Conservation (phyloP, 148 eudicot species). For the Selenicereus undatus region DNA sequence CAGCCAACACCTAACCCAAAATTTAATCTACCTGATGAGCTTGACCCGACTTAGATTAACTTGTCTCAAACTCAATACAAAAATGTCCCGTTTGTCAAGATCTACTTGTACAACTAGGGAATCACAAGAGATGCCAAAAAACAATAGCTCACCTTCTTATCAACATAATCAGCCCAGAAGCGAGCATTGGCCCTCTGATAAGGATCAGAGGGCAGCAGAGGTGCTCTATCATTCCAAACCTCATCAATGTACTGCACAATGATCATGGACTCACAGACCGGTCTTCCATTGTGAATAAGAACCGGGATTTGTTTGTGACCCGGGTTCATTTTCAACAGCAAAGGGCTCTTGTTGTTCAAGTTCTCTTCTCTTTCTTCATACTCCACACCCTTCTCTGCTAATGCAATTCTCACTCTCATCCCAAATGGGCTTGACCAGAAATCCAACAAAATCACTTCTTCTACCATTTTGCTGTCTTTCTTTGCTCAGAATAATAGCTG, state of each 20-base stretch:
- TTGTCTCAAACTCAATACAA: too few species aligned
- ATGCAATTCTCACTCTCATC: constrained; percentile 30
- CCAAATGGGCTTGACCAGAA: constrained; percentile 29
- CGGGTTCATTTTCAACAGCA: constrained; percentile 42
- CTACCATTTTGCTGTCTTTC: background rate
- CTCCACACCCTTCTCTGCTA: constrained; percentile 19
- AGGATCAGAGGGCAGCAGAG: constrained; percentile 47
- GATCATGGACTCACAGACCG: constrained; percentile 47
- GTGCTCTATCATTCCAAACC: constrained; percentile 36
- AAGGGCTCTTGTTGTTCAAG: constrained; percentile 4
- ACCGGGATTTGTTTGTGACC: constrained; percentile 48
- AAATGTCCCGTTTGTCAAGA: too few species aligned
- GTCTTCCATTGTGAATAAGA: constrained; percentile 56
- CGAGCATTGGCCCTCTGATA: constrained; percentile 43
- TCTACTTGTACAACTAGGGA: too few species aligned
- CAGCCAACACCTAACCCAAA: too few species aligned
- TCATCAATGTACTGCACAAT: constrained; percentile 58
- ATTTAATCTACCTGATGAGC: background rate
- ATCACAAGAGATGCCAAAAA: background rate
- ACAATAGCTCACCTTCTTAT: constrained; percentile 35
- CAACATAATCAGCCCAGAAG: constrained; percentile 57
- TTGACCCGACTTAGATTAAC: background rate
- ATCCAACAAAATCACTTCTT: constrained; percentile 5
- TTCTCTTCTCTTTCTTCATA: constrained; percentile 5
- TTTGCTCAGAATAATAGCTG: background rate